Base-by-base conservation (phyloP, 2,329 filamentous ascomycete genomes). In the Penicillium fuscoglaucum region DNA sequence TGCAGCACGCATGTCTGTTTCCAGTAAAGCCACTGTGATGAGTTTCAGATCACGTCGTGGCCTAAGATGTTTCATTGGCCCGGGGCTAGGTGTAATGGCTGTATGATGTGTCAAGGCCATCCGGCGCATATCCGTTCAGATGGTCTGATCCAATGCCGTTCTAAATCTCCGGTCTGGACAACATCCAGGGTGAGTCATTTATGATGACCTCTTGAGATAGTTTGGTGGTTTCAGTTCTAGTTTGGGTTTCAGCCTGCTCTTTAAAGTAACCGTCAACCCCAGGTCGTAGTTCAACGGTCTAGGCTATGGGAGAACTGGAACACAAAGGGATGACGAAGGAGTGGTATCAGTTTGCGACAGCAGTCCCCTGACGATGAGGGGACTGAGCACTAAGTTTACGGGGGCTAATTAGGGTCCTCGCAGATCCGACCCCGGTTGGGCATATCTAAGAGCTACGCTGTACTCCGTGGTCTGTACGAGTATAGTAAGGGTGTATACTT, bases 81-180 rank as follows among this genome's bases (percentile, higher is more conserved):
- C n/a, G 8, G 28, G 33, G 21, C 12, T 21, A 26, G 10, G 21
- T 55, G 51, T 45, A 45, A 35, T 52, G 48, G 19, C 39, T 33
- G 51, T 53, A 46, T 41, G 51, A 28, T 53, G 40, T 45, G 47
- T 44, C 39, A 46, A 26, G 29, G 35, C 52, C 46, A 41, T n/a
- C 31, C 33, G 40, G 40, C 8, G 26, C 19, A 37, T 19, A 56
- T 37, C 47, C 46, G 40, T n/a, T 29, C 19, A 24, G 28, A 53
- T 54, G 55, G 55, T 57, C 55, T 57, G 55, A 57, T 43, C 44
- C 55, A 47, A 46, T 50, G 43, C 13, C 8, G 52, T 31, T 15
- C 6, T 46, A 13, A 53, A 46, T 28, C 21, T 9, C 29, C 48
- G 48, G 48, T 33, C 40, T 49, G 17, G 52, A 24, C 26, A 47